Base-by-base conservation (phyloP, 2,329 filamentous ascomycete species). In the Aureobasidium sp. region DNA sequence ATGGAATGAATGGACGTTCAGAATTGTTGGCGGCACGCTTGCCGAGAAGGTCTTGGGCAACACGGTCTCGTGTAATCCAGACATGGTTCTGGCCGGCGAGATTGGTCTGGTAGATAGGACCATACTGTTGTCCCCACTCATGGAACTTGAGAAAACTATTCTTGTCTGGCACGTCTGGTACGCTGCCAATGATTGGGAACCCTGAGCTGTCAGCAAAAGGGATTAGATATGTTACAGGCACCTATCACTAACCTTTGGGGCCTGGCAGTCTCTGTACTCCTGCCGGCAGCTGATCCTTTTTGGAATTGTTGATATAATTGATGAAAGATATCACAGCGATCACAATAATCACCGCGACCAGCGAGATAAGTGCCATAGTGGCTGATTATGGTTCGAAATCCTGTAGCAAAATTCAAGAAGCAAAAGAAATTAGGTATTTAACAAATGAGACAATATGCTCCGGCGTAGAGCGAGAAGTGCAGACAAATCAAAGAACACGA, bases 1-100 rank as follows among this genome's bases (percentile, higher is more conserved):
- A 75, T 4, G 76, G 76, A 51, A 78, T 79, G 61, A 76, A 74
- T 11, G 77, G 76, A 34, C 77, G 71, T 58, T 78, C 76, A 21
- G 77, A 79, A 67, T 79, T 79, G 61, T 78, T 78, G 44, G 72
- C 71, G 21, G 72, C 74, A 58, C 76, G 76, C 67, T 78, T 78
- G 0, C 75, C 69, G 25, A 79, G 66, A 5, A 79, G 67, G 37
- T 79, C 77, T 39, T 70, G 71, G 2, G 77, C 72, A 45, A 79
- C 72, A 25, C 72, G 63, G 53, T 78, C 77, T 7, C 72, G 71
- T 0, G 74, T 76, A 53, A 79, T 76, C 75, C 76, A 78, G 54
- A 79, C 74, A 64, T 79, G 76, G 59, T 77, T 78, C 61, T 67
- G 66, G 25, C 77, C 77, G 61, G 75, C 75, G 11, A 79, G 68